Evolutionary conservation across 495 filamentous ascomycete species (phyloP), one percentile per base, ranked within the genome.

Genomic region (Cetradonia linearis): DNA sequence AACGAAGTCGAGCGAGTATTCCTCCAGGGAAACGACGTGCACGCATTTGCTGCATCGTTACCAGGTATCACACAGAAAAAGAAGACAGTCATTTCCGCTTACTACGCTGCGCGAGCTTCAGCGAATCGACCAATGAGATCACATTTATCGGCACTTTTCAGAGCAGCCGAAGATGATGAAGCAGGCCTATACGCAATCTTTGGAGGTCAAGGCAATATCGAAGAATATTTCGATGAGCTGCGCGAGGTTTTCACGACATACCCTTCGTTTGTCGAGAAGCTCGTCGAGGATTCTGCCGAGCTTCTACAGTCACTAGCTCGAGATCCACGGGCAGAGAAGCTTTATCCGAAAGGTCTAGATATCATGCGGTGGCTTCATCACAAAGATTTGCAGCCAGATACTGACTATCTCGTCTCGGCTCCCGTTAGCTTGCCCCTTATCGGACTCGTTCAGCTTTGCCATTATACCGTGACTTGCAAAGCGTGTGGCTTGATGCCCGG

Each of bases 211-310:
- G 94, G 94, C 57, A 99, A 97, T 71, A 96, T 97, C 61, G 91
- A 97, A 71, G 94, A 97, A 72, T 99, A 97, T 73, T 99, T 97
- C 69, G 91, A 96, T 58, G 94, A 99, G 74, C 81, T 99, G 44
- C 84, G 92, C 40, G 86, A 92, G 71, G 78, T 97, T 36, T 94
- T 91, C 76, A 81, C 78, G 50, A 94, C 89, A 16, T 99, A 99
- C 71, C 85, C 87, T 2, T 86, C 87, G 2, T 89, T 97, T 57
- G 83, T 97, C 5, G 87, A 90, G 59, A 87, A 93, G 47, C 80
- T 96, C 49, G 81, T 99, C 66, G 74, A 75, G 36, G 79, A 84
- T 27, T 86, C 89, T 1, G 89, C 93, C 3, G 82, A 90, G 63
- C 82, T 91, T 44, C 81, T 99, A 30, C 89, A 88, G 65, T 79